Percentiles rank a stretch among this genome's conserved stretches.
Conservation (phyloP, 108 stramenopile species). For the Pelagomonas calceolata region DNA sequence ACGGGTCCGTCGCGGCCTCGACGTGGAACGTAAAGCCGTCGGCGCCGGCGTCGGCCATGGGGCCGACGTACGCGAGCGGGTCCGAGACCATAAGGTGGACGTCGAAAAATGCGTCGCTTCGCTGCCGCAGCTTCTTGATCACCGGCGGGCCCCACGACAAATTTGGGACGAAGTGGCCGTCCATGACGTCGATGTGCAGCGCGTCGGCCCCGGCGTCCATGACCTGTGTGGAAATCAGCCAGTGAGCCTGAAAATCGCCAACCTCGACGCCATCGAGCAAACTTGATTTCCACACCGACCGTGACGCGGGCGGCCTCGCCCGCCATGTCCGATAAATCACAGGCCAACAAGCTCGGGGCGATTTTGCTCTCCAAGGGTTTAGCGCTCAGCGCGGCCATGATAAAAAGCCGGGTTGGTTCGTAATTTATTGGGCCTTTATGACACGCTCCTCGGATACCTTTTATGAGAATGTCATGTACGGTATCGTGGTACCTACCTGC, state of each 20-base stretch:
- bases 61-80: slow-evolving; percentile 33
- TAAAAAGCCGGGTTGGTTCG: no score
- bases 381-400: no score
- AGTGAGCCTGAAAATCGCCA: no score
- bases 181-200: slow-evolving; percentile 32
- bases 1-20: slow-evolving; percentile 8
- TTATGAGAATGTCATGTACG: no score
- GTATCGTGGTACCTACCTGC: no score
- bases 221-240: no score
- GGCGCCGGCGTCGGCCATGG: slow-evolving; percentile 36
- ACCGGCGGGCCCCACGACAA: slow-evolving; percentile 17
- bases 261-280: no score
- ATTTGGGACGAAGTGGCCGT: slow-evolving; percentile 32
- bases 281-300: no score
- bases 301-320: slow-evolving; percentile 24
- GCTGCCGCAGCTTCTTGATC: slow-evolving; percentile 6
- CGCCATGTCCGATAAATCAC: slow-evolving; percentile 28
- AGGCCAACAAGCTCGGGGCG: slow-evolving; percentile 34
- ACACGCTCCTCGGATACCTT: no score
- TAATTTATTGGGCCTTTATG: no score
- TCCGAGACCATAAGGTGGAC: slow-evolving; percentile 21
- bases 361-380: slow-evolving; percentile 9
- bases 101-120: slow-evolving; percentile 6
- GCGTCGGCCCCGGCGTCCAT: slow-evolving; percentile 22
- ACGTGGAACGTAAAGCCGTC: slow-evolving; percentile 37